These are phyloP conservation scores for Suillus variegatus DNA, from an alignment of 768 basidiomycete species.

Conservation along the genomic window DNA sequence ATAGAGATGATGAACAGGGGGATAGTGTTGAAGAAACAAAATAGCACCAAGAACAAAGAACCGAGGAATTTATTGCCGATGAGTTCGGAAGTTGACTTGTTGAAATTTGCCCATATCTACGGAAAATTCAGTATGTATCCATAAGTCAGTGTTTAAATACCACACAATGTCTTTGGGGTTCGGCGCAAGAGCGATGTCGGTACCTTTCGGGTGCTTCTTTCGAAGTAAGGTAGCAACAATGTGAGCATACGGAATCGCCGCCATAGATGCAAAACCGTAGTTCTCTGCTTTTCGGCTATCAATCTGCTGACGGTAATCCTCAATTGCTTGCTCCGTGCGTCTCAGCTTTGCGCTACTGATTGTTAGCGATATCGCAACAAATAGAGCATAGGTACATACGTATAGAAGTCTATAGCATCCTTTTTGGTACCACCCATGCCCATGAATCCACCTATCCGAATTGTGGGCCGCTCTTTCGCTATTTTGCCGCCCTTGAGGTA, in stretches of 20 bases:
- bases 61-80: conserved; percentile 70
- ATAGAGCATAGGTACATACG: conserved; percentile 48
- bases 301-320: conserved; percentile 71
- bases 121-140: background rate
- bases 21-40: conserved; percentile 95
- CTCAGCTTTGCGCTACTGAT: conserved; percentile 41
- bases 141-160: conserved; percentile 7
- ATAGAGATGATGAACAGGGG: conserved; percentile 90
- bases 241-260: conserved; percentile 85
- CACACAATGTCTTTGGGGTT: conserved; percentile 87
- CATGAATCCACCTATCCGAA: conserved; percentile 75
- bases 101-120: conserved; percentile 92
- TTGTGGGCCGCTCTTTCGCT: conserved; percentile 78
- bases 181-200: conserved; percentile 73
- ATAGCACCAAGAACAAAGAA: conserved; percentile 70
- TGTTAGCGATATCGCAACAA: conserved; percentile 11
- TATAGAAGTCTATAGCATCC: conserved; percentile 94
- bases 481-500: conserved; percentile 86
- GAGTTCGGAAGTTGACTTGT: conserved; percentile 65
- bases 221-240: conserved; percentile 73
- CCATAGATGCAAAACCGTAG: conserved; percentile 92
- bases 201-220: conserved; percentile 72
- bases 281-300: conserved; percentile 79
- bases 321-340: conserved; percentile 73
- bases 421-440: conserved; percentile 83